phyloP scores from a whole-genome alignment of 1,284 basidiomycete species.

The Ustilago hordei region DNA sequence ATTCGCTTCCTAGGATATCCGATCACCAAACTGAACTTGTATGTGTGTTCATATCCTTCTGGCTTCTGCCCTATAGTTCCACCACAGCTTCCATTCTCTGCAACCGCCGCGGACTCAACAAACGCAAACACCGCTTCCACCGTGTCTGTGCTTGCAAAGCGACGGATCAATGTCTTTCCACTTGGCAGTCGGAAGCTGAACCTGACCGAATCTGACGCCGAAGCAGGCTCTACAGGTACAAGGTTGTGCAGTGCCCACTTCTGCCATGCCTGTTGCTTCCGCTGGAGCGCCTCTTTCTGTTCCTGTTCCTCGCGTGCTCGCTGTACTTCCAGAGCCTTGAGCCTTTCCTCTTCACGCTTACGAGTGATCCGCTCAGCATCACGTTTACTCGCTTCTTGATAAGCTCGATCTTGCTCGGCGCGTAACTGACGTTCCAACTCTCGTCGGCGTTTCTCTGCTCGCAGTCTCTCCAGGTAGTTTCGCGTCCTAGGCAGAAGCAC shows the following conservation, averaged over 20 bases:
- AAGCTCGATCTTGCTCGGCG: slow-evolving; percentile 62
- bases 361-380: slow-evolving; percentile 49
- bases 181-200: slow-evolving; percentile 60
- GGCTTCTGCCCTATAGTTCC: slow-evolving; percentile 13
- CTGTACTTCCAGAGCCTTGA: slow-evolving; percentile 28
- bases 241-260: slow-evolving; percentile 54
- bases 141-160: slow-evolving; percentile 38
- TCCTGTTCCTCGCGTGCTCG: slow-evolving; percentile 26
- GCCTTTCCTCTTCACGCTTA: slow-evolving; percentile 49
- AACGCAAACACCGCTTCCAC: slow-evolving; percentile 58
- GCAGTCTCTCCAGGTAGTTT: slow-evolving; percentile 51
- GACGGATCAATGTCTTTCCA: slow-evolving; percentile 51
- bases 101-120: slow-evolving; percentile 46
- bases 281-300: slow-evolving; percentile 24
- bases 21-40: slow-evolving; percentile 58
- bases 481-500: slow-evolving; percentile 57
- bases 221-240: slow-evolving; percentile 50
- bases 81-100: not conserved
- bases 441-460: slow-evolving; percentile 47
- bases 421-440: slow-evolving; percentile 58
- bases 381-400: slow-evolving; percentile 51
- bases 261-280: slow-evolving; percentile 49
- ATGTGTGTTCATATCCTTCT: slow-evolving; percentile 45
- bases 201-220: slow-evolving; percentile 13
- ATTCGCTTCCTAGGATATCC: slow-evolving; percentile 58